Conservation (phyloP, 257 asterid species). For the Leonotis leonurus region DNA sequence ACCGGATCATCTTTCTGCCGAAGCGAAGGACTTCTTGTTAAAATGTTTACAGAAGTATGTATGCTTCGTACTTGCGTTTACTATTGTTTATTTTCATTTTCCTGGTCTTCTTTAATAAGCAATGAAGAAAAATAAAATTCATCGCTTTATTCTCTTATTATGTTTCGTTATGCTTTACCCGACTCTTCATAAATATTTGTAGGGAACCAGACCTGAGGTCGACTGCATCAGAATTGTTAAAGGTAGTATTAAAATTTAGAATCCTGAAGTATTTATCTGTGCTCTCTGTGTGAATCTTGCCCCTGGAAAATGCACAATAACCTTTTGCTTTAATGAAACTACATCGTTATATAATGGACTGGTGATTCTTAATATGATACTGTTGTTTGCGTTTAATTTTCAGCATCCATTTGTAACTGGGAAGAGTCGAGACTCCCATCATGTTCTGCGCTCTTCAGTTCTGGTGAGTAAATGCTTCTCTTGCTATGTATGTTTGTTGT, state of each 20-base stretch:
- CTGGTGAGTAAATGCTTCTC: slow-evolving; percentile 46
- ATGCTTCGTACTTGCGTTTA: slow-evolving; percentile 2
- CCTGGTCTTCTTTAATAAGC: not conserved
- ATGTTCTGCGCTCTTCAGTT: slow-evolving; percentile 44
- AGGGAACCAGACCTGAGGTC: slow-evolving; percentile 90
- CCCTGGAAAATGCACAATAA: not conserved
- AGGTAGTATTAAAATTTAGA: slow-evolving; percentile 39
- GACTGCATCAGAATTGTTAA: slow-evolving; percentile 78
- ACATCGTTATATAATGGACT: not conserved
- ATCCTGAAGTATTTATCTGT: slow-evolving; percentile 4
- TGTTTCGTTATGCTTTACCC: not conserved
- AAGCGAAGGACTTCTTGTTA: slow-evolving; percentile 81
- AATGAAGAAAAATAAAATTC: not conserved
- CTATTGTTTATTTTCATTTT: slow-evolving; percentile 2
- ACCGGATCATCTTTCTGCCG: slow-evolving; percentile 91
- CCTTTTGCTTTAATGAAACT: not conserved
- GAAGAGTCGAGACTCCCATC: slow-evolving; percentile 51
- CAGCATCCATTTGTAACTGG: slow-evolving; percentile 98
- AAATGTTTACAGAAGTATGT: slow-evolving; percentile 90
- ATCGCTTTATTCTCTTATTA: not conserved
- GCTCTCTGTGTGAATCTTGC: not conserved
- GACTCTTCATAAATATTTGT: slow-evolving; percentile 23
- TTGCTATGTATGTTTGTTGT: not conserved
- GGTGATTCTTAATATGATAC: not conserved
- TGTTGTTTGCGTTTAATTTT: slow-evolving; percentile 24